phyloP scores from a whole-genome alignment of 257 asterid genomes.

The Solanum arcanum region DNA sequence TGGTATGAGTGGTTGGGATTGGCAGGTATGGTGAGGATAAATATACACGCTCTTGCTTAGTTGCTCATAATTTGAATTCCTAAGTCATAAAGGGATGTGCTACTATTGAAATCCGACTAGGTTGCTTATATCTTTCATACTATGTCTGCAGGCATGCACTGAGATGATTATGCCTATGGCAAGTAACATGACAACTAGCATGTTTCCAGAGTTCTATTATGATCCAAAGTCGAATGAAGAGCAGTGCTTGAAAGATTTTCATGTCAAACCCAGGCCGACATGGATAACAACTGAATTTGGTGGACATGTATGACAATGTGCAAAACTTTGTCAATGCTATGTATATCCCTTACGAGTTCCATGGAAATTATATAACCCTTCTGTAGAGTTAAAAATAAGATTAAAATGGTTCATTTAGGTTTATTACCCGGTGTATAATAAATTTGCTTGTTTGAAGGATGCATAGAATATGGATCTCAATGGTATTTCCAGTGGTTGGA shows the following conservation, averaged over 20 bases:
- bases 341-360: neutral
- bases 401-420: neutral
- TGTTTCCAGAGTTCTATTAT: slow-evolving; percentile 62
- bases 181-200: slow-evolving; percentile 43
- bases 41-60: neutral
- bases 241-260: slow-evolving; percentile 45
- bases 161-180: slow-evolving; percentile 92
- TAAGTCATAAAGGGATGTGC: neutral
- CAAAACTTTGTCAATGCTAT: neutral
- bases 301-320: slow-evolving; percentile 43
- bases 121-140: neutral
- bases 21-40: slow-evolving; percentile 46
- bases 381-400: neutral
- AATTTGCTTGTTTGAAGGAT: neutral
- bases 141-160: slow-evolving; percentile 63
- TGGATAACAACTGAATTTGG: slow-evolving; percentile 93
- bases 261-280: slow-evolving; percentile 72
- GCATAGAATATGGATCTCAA: neutral
- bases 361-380: neutral
- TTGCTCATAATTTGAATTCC: neutral
- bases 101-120: neutral
- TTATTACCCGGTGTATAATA: neutral
- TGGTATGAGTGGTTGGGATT: slow-evolving; percentile 89
- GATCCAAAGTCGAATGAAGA: slow-evolving; percentile 37
- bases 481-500: neutral